A percentile compares a stretch with the other conserved stretches of the same genome.
These are phyloP conservation scores for Sporothrix humicola DNA, from an alignment of 2,329 filamentous ascomycete species.

Conservation along the genomic window DNA sequence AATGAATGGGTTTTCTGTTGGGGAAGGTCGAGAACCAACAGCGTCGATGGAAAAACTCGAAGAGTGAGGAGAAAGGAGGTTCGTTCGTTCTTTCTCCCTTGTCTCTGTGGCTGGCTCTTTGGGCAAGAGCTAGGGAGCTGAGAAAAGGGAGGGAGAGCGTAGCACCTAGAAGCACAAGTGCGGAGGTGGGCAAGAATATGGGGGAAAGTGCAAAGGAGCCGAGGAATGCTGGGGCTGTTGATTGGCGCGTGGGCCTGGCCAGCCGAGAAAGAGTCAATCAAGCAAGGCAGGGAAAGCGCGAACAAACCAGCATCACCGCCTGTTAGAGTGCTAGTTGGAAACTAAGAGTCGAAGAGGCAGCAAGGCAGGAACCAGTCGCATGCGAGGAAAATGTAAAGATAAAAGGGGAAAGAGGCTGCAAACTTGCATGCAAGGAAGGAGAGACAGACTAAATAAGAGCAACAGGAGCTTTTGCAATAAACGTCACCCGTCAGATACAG, in stretches of 20 bases:
- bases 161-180: not conserved
- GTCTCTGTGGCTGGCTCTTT: not conserved
- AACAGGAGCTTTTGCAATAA: not conserved
- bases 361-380: constrained; percentile 3
- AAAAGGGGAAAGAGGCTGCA: not conserved
- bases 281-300: constrained; percentile 6
- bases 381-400: not conserved
- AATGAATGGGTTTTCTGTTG: constrained; percentile 19
- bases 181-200: constrained; percentile 19
- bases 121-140: constrained; percentile 18
- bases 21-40: constrained; percentile 23
- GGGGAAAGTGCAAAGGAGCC: constrained; percentile 13
- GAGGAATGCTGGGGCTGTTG: constrained; percentile 29
- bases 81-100: not conserved
- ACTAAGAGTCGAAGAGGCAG: not conserved
- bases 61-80: constrained; percentile 12
- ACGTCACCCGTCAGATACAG: not conserved
- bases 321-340: not conserved
- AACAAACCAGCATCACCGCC: constrained; percentile 7
- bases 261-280: not conserved
- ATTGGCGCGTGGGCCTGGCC: constrained; percentile 15
- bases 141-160: constrained; percentile 11
- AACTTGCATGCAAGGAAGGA: constrained; percentile 10
- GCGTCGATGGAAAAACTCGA: not conserved
- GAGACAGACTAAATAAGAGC: constrained; percentile 12